Evolutionary conservation across 1,139 yeast genomes (phyloP), one percentile per base, ranked within the genome.

Genomic region (Candida pseudoviswanathii): DNA sequence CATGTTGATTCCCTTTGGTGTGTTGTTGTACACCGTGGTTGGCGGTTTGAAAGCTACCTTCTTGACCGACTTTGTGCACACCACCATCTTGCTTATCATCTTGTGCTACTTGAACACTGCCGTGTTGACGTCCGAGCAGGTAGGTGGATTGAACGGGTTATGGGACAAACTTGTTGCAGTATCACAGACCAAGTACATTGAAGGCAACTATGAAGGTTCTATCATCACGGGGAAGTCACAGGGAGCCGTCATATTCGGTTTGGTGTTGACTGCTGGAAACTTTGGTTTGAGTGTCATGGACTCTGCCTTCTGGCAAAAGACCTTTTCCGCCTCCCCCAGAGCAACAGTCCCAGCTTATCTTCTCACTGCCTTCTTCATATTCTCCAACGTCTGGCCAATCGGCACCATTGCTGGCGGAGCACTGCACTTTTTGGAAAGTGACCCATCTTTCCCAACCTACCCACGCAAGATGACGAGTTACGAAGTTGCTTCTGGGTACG

Each of bases 41-140:
- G 77, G 77, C 25, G 78, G 78, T 2, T 63, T 73, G 49, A 71
- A 69, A 51, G 72, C 77, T 10, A 73, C 78, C 2, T 73, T 72
- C 49, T 63, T 70, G 42, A 70, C 75, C 24, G 75, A 70, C 52
- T 70, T 60, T 51, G 66, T 66, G 5, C 75, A 70, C 46, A 58
- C 75, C n/a, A 59, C 71, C 52, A 56, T 74, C 48, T 56, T 71
- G 50, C 51, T 73, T 50, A 58, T 71, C 44, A 53, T 72, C 45
- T 51, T 70, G 46, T 52, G 70, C 51, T 61, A 61, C 52, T 50
- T 70, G 10, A 57, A 58, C 39, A 67, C 74, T 2, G 57, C 71
- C 0, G 64, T 67, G 7, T 51, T 69, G 16, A 37, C 60, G 2
- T 60, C 67, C 6, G 62, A 60, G 1, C 55, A 59, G 41, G 59